These are phyloP conservation scores for Myxozyma melibiosi DNA, from an alignment of 805 yeast species.

Conservation along the genomic window DNA sequence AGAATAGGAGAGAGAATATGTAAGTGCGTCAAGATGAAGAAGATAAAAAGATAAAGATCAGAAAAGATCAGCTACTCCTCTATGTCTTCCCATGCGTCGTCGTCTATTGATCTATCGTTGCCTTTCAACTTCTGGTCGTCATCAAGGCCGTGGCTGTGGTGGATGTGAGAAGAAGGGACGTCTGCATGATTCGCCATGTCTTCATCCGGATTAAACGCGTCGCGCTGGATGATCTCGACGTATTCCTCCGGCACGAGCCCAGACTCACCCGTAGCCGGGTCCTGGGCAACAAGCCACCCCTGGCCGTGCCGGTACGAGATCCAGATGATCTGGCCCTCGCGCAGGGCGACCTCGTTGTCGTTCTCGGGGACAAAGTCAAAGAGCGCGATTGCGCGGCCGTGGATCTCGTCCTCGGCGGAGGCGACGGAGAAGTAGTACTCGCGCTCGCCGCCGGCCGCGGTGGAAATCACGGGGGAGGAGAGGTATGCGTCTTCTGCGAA, in stretches of 20 bases:
- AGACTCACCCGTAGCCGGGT: conserved; percentile 64
- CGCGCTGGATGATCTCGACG: conserved; percentile 55
- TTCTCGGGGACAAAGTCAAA: conserved; percentile 92
- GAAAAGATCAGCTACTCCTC: conserved; percentile 6
- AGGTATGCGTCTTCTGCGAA: conserved; percentile 44
- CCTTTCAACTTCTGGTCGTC: not conserved
- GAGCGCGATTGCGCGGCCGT: conserved; percentile 76
- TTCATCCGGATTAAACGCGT: conserved; percentile 24
- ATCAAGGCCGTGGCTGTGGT: not conserved
- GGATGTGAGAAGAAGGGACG: not conserved
- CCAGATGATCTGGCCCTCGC: conserved; percentile 81
- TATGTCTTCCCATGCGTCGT: conserved; percentile 38
- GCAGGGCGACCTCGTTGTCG: conserved; percentile 80
- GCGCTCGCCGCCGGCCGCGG: conserved; percentile 42
- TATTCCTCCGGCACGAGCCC: conserved; percentile 96
- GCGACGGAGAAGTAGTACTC: conserved; percentile 39
- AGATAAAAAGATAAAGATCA: not conserved
- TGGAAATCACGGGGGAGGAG: conserved; percentile 36
- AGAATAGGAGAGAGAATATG: not conserved
- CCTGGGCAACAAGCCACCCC: conserved; percentile 95
- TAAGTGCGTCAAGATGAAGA: not conserved
- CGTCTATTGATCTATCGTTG: conserved; percentile 9
- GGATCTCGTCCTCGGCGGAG: conserved; percentile 45
- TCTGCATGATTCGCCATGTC: conserved; percentile 16
- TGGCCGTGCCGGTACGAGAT: conserved; percentile 92